Percentiles rank a stretch among this genome's conserved stretches.
Evolutionary conservation across 148 eudicot species (phyloP).

Genomic region (Nyssa sinensis): DNA sequence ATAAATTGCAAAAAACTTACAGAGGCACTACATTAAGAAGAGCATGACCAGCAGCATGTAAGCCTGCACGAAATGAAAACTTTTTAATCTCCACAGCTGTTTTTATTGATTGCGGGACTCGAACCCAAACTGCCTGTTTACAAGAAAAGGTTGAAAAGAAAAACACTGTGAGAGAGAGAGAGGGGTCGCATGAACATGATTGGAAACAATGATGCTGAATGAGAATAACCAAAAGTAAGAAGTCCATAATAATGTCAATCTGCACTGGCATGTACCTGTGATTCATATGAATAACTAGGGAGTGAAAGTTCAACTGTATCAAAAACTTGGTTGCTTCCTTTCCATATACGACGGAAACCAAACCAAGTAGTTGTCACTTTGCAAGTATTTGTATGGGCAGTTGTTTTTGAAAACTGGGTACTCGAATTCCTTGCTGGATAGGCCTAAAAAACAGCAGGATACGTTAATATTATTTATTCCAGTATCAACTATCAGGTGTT

Average conservation of each 20-base stretch:
- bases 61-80: slow-evolving; percentile 69
- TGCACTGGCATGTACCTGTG: slow-evolving; percentile 55
- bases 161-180: not conserved
- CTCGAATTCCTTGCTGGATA: slow-evolving; percentile 57
- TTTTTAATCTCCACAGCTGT: slow-evolving; percentile 50
- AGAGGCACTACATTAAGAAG: slow-evolving; percentile 87
- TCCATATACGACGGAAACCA: slow-evolving; percentile 81
- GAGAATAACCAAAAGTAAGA: not conserved
- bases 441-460: slow-evolving; percentile 43
- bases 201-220: not conserved
- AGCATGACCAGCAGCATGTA: slow-evolving; percentile 99
- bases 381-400: slow-evolving; percentile 69
- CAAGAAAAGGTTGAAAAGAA: slow-evolving; percentile 1
- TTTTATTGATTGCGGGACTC: slow-evolving; percentile 77
- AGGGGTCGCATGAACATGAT: not conserved
- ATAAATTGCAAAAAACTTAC: slow-evolving; percentile 47
- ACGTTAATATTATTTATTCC: slow-evolving; percentile 12
- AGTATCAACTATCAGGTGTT: not conserved
- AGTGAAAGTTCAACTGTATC: slow-evolving; percentile 80
- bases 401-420: slow-evolving; percentile 42
- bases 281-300: slow-evolving; percentile 78
- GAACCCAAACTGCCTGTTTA: slow-evolving; percentile 88
- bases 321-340: slow-evolving; percentile 59
- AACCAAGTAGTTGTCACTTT: slow-evolving; percentile 94
- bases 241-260: not conserved